Evolutionary conservation across 306 rosid species (phyloP).

Genomic region (Dicorynia guianensis): DNA sequence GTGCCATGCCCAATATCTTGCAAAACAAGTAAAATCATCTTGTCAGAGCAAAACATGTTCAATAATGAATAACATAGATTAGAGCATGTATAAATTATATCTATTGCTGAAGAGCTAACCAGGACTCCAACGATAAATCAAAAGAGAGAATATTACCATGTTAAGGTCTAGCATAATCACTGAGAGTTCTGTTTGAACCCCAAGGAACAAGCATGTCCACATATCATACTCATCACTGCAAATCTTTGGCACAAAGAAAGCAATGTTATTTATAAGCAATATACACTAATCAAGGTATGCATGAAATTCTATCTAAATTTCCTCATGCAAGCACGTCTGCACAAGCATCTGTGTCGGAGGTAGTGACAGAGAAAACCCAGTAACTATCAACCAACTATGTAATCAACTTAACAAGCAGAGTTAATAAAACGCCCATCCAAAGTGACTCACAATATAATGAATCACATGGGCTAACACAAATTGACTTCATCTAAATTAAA

Average conservation of each 20-base stretch:
- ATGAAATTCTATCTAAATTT: conserved; percentile 24
- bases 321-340: conserved; percentile 14
- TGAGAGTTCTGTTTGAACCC: conserved; percentile 87
- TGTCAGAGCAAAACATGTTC: conserved; percentile 20
- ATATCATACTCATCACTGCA: conserved; percentile 85
- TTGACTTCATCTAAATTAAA: background rate
- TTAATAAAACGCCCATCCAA: conserved; percentile 9
- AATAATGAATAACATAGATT: conserved; percentile 27
- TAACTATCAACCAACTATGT: background rate
- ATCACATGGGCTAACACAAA: background rate
- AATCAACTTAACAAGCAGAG: conserved; percentile 35
- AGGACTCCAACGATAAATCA: conserved; percentile 17
- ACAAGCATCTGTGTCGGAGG: background rate
- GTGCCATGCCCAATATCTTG: conserved; percentile 88
- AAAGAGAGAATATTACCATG: conserved; percentile 64
- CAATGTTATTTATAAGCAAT: conserved; percentile 27
- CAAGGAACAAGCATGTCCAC: conserved; percentile 80
- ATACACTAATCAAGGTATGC: conserved; percentile 21
- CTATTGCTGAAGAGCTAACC: conserved; percentile 12
- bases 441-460: background rate
- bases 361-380: conserved; percentile 13
- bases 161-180: conserved; percentile 85
- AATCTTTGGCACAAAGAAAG: conserved; percentile 59
- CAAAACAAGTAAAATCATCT: conserved; percentile 47
- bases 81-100: conserved; percentile 9